Evolutionary conservation across 768 basidiomycete species (phyloP).

Genomic region (Tephrocybe sp.): DNA sequence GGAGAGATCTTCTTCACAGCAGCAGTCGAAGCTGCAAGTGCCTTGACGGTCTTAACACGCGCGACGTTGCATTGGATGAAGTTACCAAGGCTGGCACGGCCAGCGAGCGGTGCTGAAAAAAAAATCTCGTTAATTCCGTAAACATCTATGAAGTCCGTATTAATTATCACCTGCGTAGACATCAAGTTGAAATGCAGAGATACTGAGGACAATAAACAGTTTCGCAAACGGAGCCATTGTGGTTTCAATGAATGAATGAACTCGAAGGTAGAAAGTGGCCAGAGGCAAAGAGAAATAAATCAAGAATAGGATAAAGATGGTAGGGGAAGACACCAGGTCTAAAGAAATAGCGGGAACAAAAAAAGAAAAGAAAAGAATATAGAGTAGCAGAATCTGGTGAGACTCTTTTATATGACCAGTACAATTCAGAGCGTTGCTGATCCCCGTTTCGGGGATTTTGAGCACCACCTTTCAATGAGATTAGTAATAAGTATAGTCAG

Average conservation of each 20-base stretch:
- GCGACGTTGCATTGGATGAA: conserved; percentile 22
- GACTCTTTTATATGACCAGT: background rate
- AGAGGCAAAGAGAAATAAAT: background rate
- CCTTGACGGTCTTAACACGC: conserved; percentile 23
- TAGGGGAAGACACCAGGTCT: conserved; percentile 8
- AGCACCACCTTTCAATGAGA: no score
- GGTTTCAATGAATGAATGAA: background rate
- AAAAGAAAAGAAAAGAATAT: background rate
- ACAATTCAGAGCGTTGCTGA: no score
- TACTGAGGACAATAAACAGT: background rate
- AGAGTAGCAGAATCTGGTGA: background rate
- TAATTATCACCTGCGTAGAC: background rate
- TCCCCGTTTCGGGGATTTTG: no score
- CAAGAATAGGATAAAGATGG: background rate
- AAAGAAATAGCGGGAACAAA: background rate
- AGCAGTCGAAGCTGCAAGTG: conserved; percentile 20
- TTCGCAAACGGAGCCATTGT: conserved; percentile 1
- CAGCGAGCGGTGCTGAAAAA: background rate
- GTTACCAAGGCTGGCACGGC: background rate
- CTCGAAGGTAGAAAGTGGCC: background rate
- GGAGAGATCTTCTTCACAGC: conserved; percentile 21
- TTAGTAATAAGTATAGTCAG: no score
- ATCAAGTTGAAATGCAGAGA: conserved; percentile 1
- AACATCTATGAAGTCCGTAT: no score
- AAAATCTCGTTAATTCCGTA: background rate